Conservation (phyloP, 139 green algal genomes). For the Pedinophyceae sp. region DNA sequence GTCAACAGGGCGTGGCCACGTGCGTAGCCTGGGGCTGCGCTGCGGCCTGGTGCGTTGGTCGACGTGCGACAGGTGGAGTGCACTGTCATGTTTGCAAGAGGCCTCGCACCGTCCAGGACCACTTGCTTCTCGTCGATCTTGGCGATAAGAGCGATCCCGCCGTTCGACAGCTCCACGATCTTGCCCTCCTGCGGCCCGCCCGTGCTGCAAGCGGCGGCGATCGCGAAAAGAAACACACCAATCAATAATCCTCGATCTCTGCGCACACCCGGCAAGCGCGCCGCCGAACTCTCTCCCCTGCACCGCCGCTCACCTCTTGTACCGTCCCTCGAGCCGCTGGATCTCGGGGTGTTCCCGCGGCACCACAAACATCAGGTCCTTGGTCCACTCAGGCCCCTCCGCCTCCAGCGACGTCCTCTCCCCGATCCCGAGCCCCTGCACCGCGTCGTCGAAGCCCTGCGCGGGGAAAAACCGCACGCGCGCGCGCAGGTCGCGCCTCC, state of each 20-base stretch:
- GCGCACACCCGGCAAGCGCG: no score
- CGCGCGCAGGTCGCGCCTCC: background rate
- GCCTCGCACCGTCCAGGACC: conserved; percentile 57
- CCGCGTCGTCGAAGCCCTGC: conserved; percentile 67
- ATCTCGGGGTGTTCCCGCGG: conserved; percentile 59
- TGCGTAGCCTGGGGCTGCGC: no score
- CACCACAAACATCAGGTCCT: conserved; percentile 66
- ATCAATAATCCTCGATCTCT: no score
- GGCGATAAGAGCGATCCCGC: conserved; percentile 43
- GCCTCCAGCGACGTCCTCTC: conserved; percentile 40
- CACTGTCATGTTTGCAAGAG: no score
- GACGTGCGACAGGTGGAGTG: no score
- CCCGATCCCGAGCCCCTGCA: conserved; percentile 45
- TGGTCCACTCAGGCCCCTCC: conserved; percentile 52
- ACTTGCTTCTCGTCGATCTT: conserved; percentile 26
- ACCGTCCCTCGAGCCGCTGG: conserved; percentile 49
- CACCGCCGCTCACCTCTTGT: conserved; percentile 76
- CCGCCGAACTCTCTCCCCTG: no score
- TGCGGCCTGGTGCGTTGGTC: no score
- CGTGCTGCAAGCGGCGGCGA: no score
- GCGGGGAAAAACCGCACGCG: background rate
- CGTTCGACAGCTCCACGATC: conserved; percentile 62
- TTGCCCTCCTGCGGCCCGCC: conserved; percentile 45
- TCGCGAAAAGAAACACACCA: no score
- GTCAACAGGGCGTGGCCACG: no score